phyloP scores from a whole-genome alignment of 345 rosid genomes.

The Citrus reticulata region DNA sequence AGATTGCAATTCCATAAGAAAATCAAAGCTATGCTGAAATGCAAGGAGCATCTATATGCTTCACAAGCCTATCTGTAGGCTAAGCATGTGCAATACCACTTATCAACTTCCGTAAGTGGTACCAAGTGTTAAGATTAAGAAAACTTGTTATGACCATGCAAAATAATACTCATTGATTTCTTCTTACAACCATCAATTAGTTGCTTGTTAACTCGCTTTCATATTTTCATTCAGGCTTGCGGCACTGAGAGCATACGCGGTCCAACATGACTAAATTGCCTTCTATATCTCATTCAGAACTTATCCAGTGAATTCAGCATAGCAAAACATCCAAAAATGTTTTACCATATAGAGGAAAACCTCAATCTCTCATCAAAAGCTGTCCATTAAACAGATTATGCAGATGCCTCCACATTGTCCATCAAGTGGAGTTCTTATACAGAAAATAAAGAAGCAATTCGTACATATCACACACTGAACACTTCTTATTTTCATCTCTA shows the following conservation, averaged over 20 bases:
- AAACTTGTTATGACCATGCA: constrained; percentile 8
- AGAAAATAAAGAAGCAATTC: constrained; percentile 27
- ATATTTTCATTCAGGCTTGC: constrained; percentile 7
- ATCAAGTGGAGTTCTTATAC: constrained; percentile 14
- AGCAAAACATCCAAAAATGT: constrained; percentile 19
- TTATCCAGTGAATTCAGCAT: constrained; percentile 16
- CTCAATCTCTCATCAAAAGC: constrained; percentile 15
- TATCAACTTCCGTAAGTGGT: not conserved
- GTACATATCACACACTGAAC: constrained; percentile 36
- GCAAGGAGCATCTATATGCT: constrained; percentile 1
- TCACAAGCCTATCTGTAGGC: constrained; percentile 2
- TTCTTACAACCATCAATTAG: constrained; percentile 12
- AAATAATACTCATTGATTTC: not conserved
- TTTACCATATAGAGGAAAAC: constrained; percentile 7
- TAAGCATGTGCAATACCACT: constrained; percentile 11
- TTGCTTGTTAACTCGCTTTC: not conserved
- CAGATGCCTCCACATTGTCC: constrained; percentile 26
- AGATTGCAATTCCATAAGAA: not conserved
- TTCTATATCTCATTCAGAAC: constrained; percentile 15
- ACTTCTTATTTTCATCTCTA: constrained; percentile 33
- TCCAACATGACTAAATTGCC: constrained; percentile 8
- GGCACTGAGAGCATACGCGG: not conserved
- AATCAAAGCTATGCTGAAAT: not conserved
- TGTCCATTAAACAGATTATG: constrained; percentile 20
- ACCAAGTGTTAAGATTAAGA: not conserved